Percentiles rank a stretch among this genome's conserved stretches.
Evolutionary conservation across 805 yeast species (phyloP).

Genomic region (Yarrowia keelungensis): DNA sequence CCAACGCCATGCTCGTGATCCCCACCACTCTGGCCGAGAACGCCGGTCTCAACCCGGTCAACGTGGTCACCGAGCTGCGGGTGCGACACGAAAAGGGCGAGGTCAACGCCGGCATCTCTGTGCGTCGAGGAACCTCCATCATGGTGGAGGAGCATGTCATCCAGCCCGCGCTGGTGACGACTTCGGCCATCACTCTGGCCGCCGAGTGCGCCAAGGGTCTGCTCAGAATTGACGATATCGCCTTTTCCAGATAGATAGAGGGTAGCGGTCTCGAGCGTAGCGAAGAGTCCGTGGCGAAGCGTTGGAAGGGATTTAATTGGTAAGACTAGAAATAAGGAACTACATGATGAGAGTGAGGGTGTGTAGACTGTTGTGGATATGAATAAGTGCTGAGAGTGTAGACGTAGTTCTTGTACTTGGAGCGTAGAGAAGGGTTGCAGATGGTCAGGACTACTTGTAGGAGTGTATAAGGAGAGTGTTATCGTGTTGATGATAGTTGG

Average conservation of each 20-base stretch:
- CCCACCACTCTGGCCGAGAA: slow-evolving; percentile 95
- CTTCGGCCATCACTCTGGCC: slow-evolving; percentile 92
- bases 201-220: slow-evolving; percentile 96
- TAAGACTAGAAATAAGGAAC: neutral
- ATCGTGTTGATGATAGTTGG: too few relatives aligned
- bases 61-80: slow-evolving; percentile 90
- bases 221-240: slow-evolving; percentile 95
- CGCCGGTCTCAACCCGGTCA: slow-evolving; percentile 90
- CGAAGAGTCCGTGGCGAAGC: neutral
- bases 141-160: slow-evolving; percentile 94
- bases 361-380: too few relatives aligned
- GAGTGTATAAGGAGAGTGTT: too few relatives aligned
- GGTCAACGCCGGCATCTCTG: slow-evolving; percentile 92
- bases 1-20: slow-evolving; percentile 87
- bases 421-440: too few relatives aligned
- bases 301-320: neutral
- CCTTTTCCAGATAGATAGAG: slow-evolving; percentile 72
- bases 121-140: slow-evolving; percentile 90
- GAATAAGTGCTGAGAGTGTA: too few relatives aligned
- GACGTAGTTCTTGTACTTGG: too few relatives aligned
- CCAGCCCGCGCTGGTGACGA: slow-evolving; percentile 94
- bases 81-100: slow-evolving; percentile 92
- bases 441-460: too few relatives aligned
- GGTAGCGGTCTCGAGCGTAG: neutral
- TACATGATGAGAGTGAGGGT: too few relatives aligned